Base-by-base conservation (phyloP, 1,284 basidiomycete genomes). In the Cryptococcus sp. region DNA sequence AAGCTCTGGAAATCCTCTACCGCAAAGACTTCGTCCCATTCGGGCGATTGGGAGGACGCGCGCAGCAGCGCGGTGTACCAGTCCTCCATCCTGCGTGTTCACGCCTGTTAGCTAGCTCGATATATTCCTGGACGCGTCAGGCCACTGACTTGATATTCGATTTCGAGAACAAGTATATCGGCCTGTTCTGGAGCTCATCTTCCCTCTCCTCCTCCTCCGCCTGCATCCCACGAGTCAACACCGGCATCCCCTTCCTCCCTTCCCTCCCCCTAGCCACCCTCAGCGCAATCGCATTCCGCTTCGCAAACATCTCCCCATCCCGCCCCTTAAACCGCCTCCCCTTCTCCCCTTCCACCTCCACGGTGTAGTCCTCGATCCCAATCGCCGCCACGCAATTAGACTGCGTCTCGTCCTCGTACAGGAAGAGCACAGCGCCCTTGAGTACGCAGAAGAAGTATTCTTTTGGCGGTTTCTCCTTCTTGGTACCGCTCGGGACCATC, bases 61-160 rank as follows among this genome's bases (percentile, higher is more conserved):
- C 90, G 85, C n/a, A 93, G 77, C 50, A 98, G 81, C 0, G 91
- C 83, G 47, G 93, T 81, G 73, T 96, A 97, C 93, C 94, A 98
- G 74, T 98, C 93, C 77, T 98, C 82, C 66, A 80, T 78, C 52
- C 71, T 73, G 42, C 4, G 13, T 1, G 28, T 4, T 33, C 21
- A 39, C 21, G 13, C 24, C 40, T 15, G 13, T 40, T 24, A 21
- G 24, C 36, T 33, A 9, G 28, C 9, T 33, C 28, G 28, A 33
- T 6, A 42, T 7, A 2, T 20, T 11, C 13, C 36, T 16, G 5
- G 16, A 54, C 6, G 11, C 24, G 20, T 11, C 13, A 12, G 40
- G 12, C 20, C 5, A 68, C 70, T 64, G 56, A 68, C 72, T 91
- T 88, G 57, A 85, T 80, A 70, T 86, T 90, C 21, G 85, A 86